phyloP scores from a whole-genome alignment of 1,284 basidiomycete species.

The Austropuccinia psidii region DNA sequence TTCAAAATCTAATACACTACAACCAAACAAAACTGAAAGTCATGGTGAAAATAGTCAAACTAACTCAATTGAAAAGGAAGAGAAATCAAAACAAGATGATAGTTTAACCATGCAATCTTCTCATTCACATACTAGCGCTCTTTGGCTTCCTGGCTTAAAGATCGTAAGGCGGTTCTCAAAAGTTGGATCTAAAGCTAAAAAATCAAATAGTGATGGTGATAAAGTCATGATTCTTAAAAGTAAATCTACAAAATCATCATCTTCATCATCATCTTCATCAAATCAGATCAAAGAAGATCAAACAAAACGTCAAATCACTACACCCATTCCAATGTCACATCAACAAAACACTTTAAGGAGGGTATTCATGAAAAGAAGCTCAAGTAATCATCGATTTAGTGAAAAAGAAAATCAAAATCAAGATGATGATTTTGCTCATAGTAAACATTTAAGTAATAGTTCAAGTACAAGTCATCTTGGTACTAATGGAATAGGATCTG shows the following conservation, averaged over 20 bases:
- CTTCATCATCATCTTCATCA: neutral
- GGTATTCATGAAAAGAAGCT: slow-evolving; percentile 6
- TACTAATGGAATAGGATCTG: neutral
- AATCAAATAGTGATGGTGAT: too few species aligned
- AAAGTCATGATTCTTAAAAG: neutral
- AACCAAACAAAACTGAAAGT: neutral
- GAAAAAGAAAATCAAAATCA: neutral
- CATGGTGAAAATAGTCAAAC: neutral
- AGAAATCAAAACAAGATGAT: neutral
- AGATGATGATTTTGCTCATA: neutral
- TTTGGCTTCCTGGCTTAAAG: slow-evolving; percentile 21
- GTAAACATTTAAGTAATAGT: neutral
- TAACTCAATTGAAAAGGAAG: neutral
- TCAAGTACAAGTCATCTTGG: neutral
- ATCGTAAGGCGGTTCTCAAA: slow-evolving; percentile 13
- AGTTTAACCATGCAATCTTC: neutral
- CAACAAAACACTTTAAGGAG: slow-evolving; percentile 9
- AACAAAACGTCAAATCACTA: neutral
- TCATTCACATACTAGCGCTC: neutral
- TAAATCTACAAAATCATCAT: neutral
- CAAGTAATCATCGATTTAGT: neutral
- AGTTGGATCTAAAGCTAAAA: neutral
- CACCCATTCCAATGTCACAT: neutral
- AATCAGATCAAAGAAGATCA: neutral
- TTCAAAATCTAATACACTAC: too few species aligned